These are phyloP conservation scores for Sinapis alba DNA, from an alignment of 441 rosid genomes.

Conservation along the genomic window DNA sequence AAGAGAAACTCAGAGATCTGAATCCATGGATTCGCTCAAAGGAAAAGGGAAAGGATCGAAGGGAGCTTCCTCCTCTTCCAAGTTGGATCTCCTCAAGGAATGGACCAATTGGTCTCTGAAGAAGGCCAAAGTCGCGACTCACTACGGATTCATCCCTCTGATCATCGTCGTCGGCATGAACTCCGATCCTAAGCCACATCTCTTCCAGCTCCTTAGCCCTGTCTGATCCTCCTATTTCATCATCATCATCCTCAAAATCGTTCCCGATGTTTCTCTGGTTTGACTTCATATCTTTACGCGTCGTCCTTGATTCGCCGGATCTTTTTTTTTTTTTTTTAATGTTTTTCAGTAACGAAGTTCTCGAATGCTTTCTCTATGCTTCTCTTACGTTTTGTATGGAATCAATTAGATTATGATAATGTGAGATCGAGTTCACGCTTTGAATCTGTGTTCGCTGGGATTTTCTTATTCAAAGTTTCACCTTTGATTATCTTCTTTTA, in stretches of 20 bases:
- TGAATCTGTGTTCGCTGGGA: background rate
- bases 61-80: slow-evolving; percentile 39
- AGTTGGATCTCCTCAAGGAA: slow-evolving; percentile 57
- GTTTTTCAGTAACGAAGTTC: background rate
- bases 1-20: background rate
- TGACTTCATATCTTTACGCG: slow-evolving; percentile 2
- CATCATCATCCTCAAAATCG: background rate
- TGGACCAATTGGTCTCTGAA: slow-evolving; percentile 87
- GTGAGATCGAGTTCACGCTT: slow-evolving; percentile 14
- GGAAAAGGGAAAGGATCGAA: slow-evolving; percentile 54
- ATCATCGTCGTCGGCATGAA: slow-evolving; percentile 86
- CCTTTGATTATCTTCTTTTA: background rate
- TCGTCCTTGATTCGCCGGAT: slow-evolving; percentile 47
- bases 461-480: background rate
- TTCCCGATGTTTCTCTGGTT: slow-evolving; percentile 27
- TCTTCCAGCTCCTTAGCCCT: slow-evolving; percentile 83
- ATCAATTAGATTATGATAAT: slow-evolving; percentile 7
- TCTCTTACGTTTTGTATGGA: slow-evolving; percentile 13
- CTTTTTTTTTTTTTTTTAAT: slow-evolving; percentile 27
- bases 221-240: slow-evolving; percentile 43
- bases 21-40: slow-evolving; percentile 47
- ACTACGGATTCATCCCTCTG: slow-evolving; percentile 87
- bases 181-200: slow-evolving; percentile 85
- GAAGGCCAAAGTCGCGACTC: slow-evolving; percentile 81
- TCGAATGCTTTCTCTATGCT: background rate